A percentile compares a stretch with the other conserved stretches of the same genome.
Evolutionary conservation across 345 rosid species (phyloP).

Genomic region (Triadica sebifera): DNA sequence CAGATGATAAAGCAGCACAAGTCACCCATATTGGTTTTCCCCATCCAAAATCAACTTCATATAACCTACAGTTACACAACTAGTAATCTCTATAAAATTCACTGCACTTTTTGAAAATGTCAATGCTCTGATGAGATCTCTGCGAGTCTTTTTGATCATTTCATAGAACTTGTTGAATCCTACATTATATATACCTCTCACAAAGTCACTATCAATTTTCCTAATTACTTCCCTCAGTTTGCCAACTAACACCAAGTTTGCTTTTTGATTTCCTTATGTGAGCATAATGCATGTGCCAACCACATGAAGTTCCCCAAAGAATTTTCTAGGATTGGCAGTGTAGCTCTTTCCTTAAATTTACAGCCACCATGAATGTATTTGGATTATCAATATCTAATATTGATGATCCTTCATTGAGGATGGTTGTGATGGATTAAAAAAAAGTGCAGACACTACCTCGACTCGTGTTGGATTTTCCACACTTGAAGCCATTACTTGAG

Average conservation of each 20-base stretch:
- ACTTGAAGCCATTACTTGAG: conserved; percentile 11
- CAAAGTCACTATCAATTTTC: conserved; percentile 6
- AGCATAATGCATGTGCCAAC: not conserved
- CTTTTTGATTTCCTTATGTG: not conserved
- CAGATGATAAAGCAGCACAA: not conserved
- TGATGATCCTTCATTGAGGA: conserved; percentile 21
- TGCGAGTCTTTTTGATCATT: not conserved
- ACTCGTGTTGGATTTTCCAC: conserved; percentile 42
- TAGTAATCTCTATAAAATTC: not conserved
- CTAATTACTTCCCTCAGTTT: conserved; percentile 11
- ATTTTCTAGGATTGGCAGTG: conserved; percentile 29
- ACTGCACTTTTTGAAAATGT: not conserved
- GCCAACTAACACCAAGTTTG: not conserved
- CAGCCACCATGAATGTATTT: conserved; percentile 26
- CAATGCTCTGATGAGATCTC: not conserved
- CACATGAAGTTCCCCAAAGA: conserved; percentile 41
- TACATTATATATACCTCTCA: conserved; percentile 7
- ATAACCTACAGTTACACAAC: conserved; percentile 21
- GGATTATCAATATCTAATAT: conserved; percentile 17
- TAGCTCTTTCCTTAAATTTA: conserved; percentile 27
- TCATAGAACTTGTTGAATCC: not conserved
- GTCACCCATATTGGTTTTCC: not conserved
- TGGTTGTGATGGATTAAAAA: conserved; percentile 34
- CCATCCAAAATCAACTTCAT: conserved; percentile 35
- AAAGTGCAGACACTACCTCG: conserved; percentile 46